These are phyloP conservation scores for Macrocystidia cucumis DNA, from an alignment of 1,284 basidiomycete genomes.

Conservation along the genomic window DNA sequence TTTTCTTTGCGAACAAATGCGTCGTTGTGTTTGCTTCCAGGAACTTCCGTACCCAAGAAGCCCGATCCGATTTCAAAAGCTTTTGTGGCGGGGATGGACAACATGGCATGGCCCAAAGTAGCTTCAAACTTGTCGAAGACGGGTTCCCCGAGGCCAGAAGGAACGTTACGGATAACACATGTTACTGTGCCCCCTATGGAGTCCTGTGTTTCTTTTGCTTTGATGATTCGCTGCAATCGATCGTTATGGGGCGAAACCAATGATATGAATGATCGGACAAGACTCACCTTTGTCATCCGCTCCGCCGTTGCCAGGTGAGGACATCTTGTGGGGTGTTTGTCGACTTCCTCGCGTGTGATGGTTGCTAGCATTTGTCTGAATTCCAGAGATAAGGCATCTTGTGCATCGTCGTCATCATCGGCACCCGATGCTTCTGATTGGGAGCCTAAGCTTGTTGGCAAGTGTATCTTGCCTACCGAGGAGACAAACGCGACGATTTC, in stretches of 20 bases:
- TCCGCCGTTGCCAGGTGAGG: slow-evolving; percentile 86
- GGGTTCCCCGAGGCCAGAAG: slow-evolving; percentile 92
- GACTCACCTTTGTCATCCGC: slow-evolving; percentile 78
- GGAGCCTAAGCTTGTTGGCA: slow-evolving; percentile 47
- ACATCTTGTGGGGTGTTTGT: slow-evolving; percentile 85
- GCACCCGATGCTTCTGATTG: slow-evolving; percentile 29
- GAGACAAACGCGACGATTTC: slow-evolving; percentile 98
- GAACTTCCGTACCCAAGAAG: slow-evolving; percentile 93
- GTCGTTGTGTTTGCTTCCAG: slow-evolving; percentile 94
- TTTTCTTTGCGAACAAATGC: slow-evolving; percentile 67
- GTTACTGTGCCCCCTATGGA: slow-evolving; percentile 97
- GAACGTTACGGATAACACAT: slow-evolving; percentile 89
- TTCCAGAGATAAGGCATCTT: slow-evolving; percentile 79
- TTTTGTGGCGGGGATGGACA: slow-evolving; percentile 98
- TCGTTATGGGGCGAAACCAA: slow-evolving; percentile 7
- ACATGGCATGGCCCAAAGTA: slow-evolving; percentile 94
- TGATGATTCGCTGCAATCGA: slow-evolving; percentile 73
- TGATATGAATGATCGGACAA: neutral
- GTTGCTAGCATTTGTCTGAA: slow-evolving; percentile 77
- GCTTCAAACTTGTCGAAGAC: slow-evolving; percentile 99
- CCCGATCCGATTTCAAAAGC: slow-evolving; percentile 98
- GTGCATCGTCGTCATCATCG: slow-evolving; percentile 60
- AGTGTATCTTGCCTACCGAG: slow-evolving; percentile 88
- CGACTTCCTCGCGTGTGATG: slow-evolving; percentile 85
- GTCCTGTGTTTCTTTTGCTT: slow-evolving; percentile 87